phyloP scores from a whole-genome alignment of 2,329 filamentous ascomycete species.

The Fusarium redolens region DNA sequence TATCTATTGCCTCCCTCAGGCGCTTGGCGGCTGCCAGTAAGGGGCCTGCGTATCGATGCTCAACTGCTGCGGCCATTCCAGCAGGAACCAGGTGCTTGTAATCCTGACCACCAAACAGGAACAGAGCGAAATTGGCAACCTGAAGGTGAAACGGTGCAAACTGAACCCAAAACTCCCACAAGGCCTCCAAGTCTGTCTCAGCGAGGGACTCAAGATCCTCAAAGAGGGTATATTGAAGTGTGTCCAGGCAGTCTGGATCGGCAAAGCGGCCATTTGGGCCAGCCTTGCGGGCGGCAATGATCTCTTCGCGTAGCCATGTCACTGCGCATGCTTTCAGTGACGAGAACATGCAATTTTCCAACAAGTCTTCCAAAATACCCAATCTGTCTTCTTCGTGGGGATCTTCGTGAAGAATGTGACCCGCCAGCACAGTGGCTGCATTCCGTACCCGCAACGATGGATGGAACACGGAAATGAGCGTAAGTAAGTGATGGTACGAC shows the following conservation, averaged over 20 bases:
- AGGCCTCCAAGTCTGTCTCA: constrained; percentile 54
- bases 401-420: constrained; percentile 66
- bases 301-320: constrained; percentile 72
- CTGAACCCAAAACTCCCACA: constrained; percentile 64
- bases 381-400: constrained; percentile 69
- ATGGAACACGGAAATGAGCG: constrained; percentile 68
- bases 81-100: constrained; percentile 63
- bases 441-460: constrained; percentile 65
- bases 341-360: constrained; percentile 74
- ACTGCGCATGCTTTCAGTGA: constrained; percentile 72
- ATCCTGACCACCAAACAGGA: constrained; percentile 61
- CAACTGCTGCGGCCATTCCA: constrained; percentile 67
- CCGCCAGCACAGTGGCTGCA: constrained; percentile 65
- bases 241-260: constrained; percentile 66
- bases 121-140: constrained; percentile 70
- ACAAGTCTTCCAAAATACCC: constrained; percentile 71
- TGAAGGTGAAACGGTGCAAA: constrained; percentile 68
- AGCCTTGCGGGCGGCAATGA: constrained; percentile 59
- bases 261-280: constrained; percentile 57
- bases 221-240: constrained; percentile 71
- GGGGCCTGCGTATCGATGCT: constrained; percentile 68
- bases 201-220: constrained; percentile 64
- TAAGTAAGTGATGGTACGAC: constrained; percentile 69
- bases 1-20: constrained; percentile 48
- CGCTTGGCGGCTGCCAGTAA: constrained; percentile 57